These are phyloP conservation scores for Lipomyces kockii DNA, from an alignment of 805 yeast genomes.

Conservation along the genomic window DNA sequence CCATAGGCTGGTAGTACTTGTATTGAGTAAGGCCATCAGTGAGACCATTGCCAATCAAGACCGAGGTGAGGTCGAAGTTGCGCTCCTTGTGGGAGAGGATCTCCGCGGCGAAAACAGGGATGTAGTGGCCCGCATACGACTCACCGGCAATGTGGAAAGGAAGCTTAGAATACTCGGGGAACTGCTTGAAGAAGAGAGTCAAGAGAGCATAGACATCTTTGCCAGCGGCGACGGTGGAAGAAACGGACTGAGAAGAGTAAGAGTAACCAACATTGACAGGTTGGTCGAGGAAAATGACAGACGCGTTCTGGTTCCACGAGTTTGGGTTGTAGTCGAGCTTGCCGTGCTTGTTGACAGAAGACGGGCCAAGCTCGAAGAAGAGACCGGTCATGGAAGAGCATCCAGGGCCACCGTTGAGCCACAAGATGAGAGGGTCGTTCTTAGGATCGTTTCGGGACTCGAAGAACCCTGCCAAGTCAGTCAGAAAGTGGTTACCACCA, in stretches of 20 bases:
- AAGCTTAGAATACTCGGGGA: slow-evolving; percentile 65
- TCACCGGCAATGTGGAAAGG: slow-evolving; percentile 86
- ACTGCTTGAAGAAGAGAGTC: slow-evolving; percentile 78
- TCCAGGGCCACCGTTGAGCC: slow-evolving; percentile 97
- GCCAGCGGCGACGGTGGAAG: slow-evolving; percentile 80
- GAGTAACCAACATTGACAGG: slow-evolving; percentile 94
- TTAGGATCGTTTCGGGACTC: slow-evolving; percentile 88
- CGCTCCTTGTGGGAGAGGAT: slow-evolving; percentile 53
- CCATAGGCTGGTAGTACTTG: slow-evolving; percentile 86
- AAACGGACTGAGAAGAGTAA: slow-evolving; percentile 65
- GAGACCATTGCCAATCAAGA: slow-evolving; percentile 90
- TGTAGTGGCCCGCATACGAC: slow-evolving; percentile 92
- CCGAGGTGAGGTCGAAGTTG: slow-evolving; percentile 70
- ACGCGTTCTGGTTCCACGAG: slow-evolving; percentile 91
- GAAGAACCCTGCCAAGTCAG: slow-evolving; percentile 61
- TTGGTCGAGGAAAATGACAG: slow-evolving; percentile 89
- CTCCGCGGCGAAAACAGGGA: slow-evolving; percentile 75
- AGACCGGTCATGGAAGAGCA: slow-evolving; percentile 89
- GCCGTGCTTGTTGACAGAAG: slow-evolving; percentile 67
- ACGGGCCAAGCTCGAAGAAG: slow-evolving; percentile 90
- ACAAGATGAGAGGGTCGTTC: slow-evolving; percentile 82
- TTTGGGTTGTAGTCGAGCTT: slow-evolving; percentile 77
- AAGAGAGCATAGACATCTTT: slow-evolving; percentile 85
- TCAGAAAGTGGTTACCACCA: neutral
- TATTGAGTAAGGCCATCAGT: slow-evolving; percentile 84